phyloP scores from a whole-genome alignment of 1,284 basidiomycete genomes.

The Ceratobasidium sp. region DNA sequence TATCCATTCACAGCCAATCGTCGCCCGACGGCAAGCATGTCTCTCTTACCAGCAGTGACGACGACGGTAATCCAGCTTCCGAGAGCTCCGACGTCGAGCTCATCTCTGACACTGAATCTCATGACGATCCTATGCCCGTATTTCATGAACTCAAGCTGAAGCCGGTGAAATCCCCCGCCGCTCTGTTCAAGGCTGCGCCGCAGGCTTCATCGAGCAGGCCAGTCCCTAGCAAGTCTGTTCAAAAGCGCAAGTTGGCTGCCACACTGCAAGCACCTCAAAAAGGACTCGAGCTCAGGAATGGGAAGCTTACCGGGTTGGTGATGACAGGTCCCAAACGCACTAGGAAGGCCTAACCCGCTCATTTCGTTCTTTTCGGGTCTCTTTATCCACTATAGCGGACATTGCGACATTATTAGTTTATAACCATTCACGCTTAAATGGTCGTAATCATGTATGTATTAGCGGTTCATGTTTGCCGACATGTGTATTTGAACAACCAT shows the following conservation, averaged over 20 bases:
- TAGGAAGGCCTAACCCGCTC: background rate
- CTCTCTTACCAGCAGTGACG: slow-evolving; percentile 5
- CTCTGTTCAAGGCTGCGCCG: background rate
- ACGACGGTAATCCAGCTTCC: background rate
- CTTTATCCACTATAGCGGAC: slow-evolving; percentile 6
- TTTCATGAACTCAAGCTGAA: slow-evolving; percentile 29
- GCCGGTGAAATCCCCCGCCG: slow-evolving; percentile 19
- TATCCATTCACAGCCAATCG: slow-evolving; percentile 27
- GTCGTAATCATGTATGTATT: background rate
- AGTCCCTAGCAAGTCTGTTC: background rate
- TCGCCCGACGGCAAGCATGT: slow-evolving; percentile 1
- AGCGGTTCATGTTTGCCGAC: too few relatives aligned
- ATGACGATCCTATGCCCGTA: slow-evolving; percentile 9
- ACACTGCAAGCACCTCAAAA: background rate
- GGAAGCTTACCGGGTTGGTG: slow-evolving; percentile 14
- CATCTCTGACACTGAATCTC: slow-evolving; percentile 26
- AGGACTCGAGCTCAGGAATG: slow-evolving; percentile 30
- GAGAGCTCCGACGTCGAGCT: slow-evolving; percentile 31
- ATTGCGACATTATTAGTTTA: background rate
- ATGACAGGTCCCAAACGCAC: slow-evolving; percentile 26
- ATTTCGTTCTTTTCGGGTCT: background rate
- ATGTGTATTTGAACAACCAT: too few relatives aligned
- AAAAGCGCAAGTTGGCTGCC: slow-evolving; percentile 29
- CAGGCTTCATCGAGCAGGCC: slow-evolving; percentile 24
- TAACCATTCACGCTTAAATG: background rate